A percentile compares a stretch with the other conserved stretches of the same genome.
Conservation (phyloP, 345 rosid species). For the Populus alba region DNA sequence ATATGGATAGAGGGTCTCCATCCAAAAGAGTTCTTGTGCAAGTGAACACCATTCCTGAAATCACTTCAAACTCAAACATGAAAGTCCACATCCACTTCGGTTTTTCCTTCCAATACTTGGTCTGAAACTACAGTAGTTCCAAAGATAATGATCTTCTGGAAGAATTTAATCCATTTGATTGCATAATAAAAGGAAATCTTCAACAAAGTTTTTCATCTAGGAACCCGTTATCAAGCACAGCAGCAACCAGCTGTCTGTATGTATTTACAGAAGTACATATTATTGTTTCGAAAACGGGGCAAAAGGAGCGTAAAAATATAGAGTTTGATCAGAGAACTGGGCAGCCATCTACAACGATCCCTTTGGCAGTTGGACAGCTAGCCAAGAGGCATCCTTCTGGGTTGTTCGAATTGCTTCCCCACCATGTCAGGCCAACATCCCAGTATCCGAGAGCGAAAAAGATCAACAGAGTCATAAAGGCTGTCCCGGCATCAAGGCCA, state of each 20-base stretch:
- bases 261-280: neutral
- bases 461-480: slow-evolving; percentile 59
- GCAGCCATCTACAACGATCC: slow-evolving; percentile 48
- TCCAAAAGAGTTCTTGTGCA: no score
- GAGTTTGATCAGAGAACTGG: slow-evolving; percentile 33
- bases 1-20: no score
- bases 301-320: neutral
- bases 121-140: no score
- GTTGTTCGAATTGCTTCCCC: slow-evolving; percentile 56
- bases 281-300: neutral
- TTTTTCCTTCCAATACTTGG: no score
- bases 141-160: no score
- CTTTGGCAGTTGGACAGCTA: slow-evolving; percentile 69
- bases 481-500: slow-evolving; percentile 77
- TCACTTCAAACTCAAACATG: no score
- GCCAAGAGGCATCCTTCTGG: slow-evolving; percentile 63
- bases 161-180: no score
- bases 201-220: no score
- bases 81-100: no score
- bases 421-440: slow-evolving; percentile 50
- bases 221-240: neutral
- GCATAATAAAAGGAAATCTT: no score
- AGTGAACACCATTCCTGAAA: no score
- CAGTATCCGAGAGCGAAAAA: slow-evolving; percentile 46
- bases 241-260: neutral